Base-by-base conservation (phyloP, 2,329 filamentous ascomycete species). In the Colletotrichum simmondsii region DNA sequence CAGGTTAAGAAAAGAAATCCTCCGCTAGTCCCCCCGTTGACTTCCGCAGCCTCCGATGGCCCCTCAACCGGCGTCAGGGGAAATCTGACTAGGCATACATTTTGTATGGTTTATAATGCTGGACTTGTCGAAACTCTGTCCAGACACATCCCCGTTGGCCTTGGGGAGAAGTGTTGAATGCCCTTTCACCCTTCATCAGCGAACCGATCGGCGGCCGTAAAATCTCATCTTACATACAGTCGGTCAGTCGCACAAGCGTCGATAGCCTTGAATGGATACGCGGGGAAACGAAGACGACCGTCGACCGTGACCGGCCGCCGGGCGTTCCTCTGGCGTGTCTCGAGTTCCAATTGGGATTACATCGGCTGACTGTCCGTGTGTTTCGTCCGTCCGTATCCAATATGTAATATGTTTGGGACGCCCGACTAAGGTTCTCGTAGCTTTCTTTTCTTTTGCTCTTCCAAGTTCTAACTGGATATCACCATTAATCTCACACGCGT, bases 281-380 rank as follows among this genome's bases (percentile, higher is more conserved):
- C 58, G 65, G 69, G 69, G 65, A 69, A 72, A 46, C 58, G 42
- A 53, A 14, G 11, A 16, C 16, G 37, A 42, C 5, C 37, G 37
- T 42, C 14, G 37, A 42, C 37, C 37, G 8, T 32, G 54, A 58
- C 10, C 35, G 37, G 11, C 54, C 65, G 60, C 60, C 70, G 32
- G 49, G 49, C 54, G 26, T 49, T 16, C 56, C 11, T 64, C 30
- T 70, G 60, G 66, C 70, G 60, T 70, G 70, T 61, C 30, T 61
- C 60, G 60, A 69, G 26, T 56, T 60, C 66, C 56, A 60, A 7
- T 49, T 22, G 54, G 24, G 59, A 28, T 68, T 68, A 35, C 58
- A 46, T 69, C 53, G 59, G 54, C 66, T 71, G 71, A 71, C 54
- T 60, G 59, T 58, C 58, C 37, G 58, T 63, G 57, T 57, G 58